Percentiles rank a stretch among this genome's conserved stretches.
Conservation (phyloP, 2,329 filamentous ascomycete species). For the Ceratocystis albifundus region DNA sequence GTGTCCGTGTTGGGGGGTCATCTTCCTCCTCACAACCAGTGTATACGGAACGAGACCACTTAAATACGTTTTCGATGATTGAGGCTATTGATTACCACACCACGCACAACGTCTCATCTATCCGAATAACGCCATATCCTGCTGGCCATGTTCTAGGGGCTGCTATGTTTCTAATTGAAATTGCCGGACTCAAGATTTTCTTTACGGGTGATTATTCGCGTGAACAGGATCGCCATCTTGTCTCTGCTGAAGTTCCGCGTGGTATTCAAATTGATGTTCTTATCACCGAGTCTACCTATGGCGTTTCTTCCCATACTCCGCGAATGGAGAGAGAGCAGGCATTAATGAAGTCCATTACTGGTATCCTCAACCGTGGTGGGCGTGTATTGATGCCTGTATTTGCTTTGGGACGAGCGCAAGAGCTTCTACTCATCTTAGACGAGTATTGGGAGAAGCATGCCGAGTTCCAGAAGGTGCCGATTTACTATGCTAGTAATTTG, state of each 20-base stretch:
- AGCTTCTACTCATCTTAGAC: slow-evolving; percentile 85
- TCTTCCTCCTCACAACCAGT: slow-evolving; percentile 61
- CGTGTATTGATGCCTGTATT: slow-evolving; percentile 92
- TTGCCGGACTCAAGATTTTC: slow-evolving; percentile 89
- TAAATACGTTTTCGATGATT: slow-evolving; percentile 85
- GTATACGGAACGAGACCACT: slow-evolving; percentile 90
- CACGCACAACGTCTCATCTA: slow-evolving; percentile 91
- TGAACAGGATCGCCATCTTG: slow-evolving; percentile 88
- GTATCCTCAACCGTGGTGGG: slow-evolving; percentile 80
- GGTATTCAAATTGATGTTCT: slow-evolving; percentile 89
- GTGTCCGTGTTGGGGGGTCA: slow-evolving; percentile 72
- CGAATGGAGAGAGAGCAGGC: slow-evolving; percentile 82
- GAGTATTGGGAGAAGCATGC: slow-evolving; percentile 90
- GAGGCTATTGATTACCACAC: slow-evolving; percentile 98
- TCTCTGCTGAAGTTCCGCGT: slow-evolving; percentile 81
- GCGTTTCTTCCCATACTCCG: slow-evolving; percentile 86
- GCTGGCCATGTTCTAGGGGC: slow-evolving; percentile 96
- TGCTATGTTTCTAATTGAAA: slow-evolving; percentile 96
- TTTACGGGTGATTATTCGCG: slow-evolving; percentile 97
- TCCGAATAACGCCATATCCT: slow-evolving; percentile 91
- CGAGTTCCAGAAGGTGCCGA: slow-evolving; percentile 81
- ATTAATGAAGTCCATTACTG: slow-evolving; percentile 89
- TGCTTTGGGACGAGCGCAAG: slow-evolving; percentile 84
- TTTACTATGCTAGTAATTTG: slow-evolving; percentile 94
- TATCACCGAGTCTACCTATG: slow-evolving; percentile 95